Percentiles rank a stretch among this genome's conserved stretches.
Evolutionary conservation across 306 rosid genomes (phyloP).

Genomic region (Amphicarpaea edgeworthii): DNA sequence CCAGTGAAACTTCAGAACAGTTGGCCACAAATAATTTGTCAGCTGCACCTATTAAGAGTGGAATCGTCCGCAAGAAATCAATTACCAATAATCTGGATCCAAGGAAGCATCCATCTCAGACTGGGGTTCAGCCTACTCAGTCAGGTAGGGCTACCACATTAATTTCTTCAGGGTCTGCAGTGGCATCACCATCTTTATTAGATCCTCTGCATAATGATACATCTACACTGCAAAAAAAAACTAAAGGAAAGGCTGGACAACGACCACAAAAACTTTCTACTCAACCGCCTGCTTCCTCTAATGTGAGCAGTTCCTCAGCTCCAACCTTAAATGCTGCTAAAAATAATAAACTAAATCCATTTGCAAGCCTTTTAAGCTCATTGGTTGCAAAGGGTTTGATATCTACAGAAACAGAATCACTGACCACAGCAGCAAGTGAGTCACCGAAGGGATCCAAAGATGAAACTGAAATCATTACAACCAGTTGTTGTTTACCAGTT

Average conservation of each 20-base stretch:
- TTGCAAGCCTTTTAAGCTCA: constrained; percentile 85
- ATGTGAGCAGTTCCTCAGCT: constrained; percentile 52
- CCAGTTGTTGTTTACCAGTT: constrained; percentile 50
- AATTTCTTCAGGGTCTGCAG: constrained; percentile 54
- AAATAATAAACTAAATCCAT: constrained; percentile 57
- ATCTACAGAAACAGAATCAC: constrained; percentile 71
- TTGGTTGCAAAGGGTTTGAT: constrained; percentile 95
- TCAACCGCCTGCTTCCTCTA: constrained; percentile 61
- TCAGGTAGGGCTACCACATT: constrained; percentile 53
- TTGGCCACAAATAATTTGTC: constrained; percentile 70
- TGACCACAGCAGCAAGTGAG: constrained; percentile 50
- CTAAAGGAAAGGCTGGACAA: constrained; percentile 61
- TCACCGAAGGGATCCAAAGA: constrained; percentile 50
- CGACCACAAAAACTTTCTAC: constrained; percentile 49
- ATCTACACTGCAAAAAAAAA: constrained; percentile 45
- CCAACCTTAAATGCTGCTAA: constrained; percentile 57
- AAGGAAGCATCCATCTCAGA: constrained; percentile 54
- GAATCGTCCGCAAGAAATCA: constrained; percentile 64
- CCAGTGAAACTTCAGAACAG: constrained; percentile 60
- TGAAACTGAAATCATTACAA: constrained; percentile 49
- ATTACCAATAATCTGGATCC: constrained; percentile 48
- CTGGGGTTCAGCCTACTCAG: constrained; percentile 54
- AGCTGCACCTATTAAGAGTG: constrained; percentile 81
- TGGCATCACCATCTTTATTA: constrained; percentile 54
- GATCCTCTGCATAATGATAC: constrained; percentile 57